Conservation (phyloP, 495 filamentous ascomycete genomes). For the Aspergillus sparsus region DNA sequence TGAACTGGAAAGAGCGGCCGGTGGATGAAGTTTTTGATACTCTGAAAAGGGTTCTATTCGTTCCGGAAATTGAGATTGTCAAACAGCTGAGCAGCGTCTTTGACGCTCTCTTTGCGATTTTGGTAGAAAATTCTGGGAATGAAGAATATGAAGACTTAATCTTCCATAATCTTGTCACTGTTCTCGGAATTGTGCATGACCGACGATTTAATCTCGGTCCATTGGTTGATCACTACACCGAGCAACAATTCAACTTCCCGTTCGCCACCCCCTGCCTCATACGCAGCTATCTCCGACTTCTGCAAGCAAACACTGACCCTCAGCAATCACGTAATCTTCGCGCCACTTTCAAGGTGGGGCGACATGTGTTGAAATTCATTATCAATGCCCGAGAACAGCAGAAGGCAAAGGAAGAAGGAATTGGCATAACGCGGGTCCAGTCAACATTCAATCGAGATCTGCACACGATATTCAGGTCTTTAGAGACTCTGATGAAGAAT, state of each 20-base stretch:
- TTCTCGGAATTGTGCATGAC: constrained; percentile 92
- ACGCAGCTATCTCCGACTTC: constrained; percentile 77
- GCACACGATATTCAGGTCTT: constrained; percentile 81
- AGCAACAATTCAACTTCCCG: constrained; percentile 86
- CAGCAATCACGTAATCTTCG: constrained; percentile 81
- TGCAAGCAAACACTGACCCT: constrained; percentile 75
- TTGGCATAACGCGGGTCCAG: constrained; percentile 78
- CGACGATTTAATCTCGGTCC: constrained; percentile 88
- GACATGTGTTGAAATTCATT: constrained; percentile 93
- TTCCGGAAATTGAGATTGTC: constrained; percentile 96
- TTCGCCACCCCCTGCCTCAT: constrained; percentile 92
- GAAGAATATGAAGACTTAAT: constrained; percentile 92
- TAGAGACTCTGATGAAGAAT: constrained; percentile 87
- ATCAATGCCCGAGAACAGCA: constrained; percentile 85
- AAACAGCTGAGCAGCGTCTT: constrained; percentile 90
- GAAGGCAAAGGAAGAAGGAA: constrained; percentile 81
- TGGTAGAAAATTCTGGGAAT: constrained; percentile 84
- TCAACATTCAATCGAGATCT: constrained; percentile 82
- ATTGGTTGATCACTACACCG: constrained; percentile 88
- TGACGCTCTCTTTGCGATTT: constrained; percentile 85
- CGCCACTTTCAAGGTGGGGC: constrained; percentile 91
- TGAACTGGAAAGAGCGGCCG: constrained; percentile 80
- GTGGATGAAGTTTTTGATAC: constrained; percentile 68
- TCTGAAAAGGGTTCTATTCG: constrained; percentile 82
- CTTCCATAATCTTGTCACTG: constrained; percentile 84